Conservation (phyloP, 2,329 filamentous ascomycete genomes). For the Hypoxylon sp. region DNA sequence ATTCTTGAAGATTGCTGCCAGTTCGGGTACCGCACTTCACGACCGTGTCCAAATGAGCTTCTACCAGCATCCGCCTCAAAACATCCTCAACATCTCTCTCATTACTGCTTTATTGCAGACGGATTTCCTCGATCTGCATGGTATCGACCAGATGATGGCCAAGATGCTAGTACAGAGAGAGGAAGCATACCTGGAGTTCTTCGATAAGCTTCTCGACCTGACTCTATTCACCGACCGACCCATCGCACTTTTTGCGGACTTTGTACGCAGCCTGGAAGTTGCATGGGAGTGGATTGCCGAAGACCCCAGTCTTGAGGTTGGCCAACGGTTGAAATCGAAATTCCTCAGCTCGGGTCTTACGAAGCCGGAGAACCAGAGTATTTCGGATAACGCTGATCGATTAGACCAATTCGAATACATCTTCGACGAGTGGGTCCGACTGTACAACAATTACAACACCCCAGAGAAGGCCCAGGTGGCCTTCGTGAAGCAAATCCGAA, state of each 20-base stretch:
- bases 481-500: constrained; percentile 88
- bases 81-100: constrained; percentile 69
- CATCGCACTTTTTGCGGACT: constrained; percentile 84
- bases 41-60: constrained; percentile 68
- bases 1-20: constrained; percentile 67
- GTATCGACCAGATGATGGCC: constrained; percentile 78
- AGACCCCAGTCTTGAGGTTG: constrained; percentile 73
- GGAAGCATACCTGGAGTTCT: constrained; percentile 78
- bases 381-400: constrained; percentile 69
- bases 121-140: constrained; percentile 72
- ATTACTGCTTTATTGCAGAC: constrained; percentile 69
- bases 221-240: constrained; percentile 83
- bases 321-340: constrained; percentile 78
- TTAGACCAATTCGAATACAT: constrained; percentile 93
- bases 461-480: constrained; percentile 77
- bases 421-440: constrained; percentile 93
- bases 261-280: constrained; percentile 83
- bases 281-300: constrained; percentile 85
- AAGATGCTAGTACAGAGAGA: constrained; percentile 79
- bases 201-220: constrained; percentile 83
- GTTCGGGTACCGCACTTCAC: constrained; percentile 62
- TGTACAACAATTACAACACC: constrained; percentile 81
- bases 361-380: constrained; percentile 60
- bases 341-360: constrained; percentile 59
- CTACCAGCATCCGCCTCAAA: constrained; percentile 66